Evolutionary conservation across 306 rosid genomes (phyloP).

Genomic region (Pyrus pyrifolia): DNA sequence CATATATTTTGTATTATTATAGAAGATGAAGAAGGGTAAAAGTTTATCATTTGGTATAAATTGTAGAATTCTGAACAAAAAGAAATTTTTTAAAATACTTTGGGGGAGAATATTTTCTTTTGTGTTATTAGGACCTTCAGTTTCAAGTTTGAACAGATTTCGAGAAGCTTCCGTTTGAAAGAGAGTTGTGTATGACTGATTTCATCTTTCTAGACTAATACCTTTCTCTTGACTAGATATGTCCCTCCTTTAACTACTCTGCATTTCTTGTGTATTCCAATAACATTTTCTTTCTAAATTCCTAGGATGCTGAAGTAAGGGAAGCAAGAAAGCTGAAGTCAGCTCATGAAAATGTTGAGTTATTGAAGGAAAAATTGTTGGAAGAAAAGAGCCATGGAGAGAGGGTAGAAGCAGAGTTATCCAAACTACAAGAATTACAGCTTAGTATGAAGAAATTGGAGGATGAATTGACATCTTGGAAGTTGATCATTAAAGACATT

Average conservation of each 20-base stretch:
- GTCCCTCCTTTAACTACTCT: neutral
- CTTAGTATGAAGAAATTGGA: constrained; percentile 55
- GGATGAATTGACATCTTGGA: constrained; percentile 76
- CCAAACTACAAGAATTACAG: constrained; percentile 66
- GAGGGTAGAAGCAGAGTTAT: constrained; percentile 69
- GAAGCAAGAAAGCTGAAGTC: constrained; percentile 84
- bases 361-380: constrained; percentile 73
- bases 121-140: neutral
- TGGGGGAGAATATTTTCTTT: neutral
- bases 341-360: constrained; percentile 58
- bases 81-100: neutral
- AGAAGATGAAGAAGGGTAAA: neutral
- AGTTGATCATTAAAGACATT: constrained; percentile 47
- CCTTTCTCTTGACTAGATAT: neutral
- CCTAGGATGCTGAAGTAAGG: constrained; percentile 87
- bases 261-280: neutral
- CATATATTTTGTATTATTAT: neutral
- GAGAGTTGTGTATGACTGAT: neutral
- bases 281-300: neutral
- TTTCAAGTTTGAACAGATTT: neutral
- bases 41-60: neutral
- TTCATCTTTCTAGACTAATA: neutral
- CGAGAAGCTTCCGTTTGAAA: neutral
- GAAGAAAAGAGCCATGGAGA: constrained; percentile 70
- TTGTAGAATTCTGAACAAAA: neutral